Evolutionary conservation across 306 rosid species (phyloP).

Genomic region (Lablab purpureus): DNA sequence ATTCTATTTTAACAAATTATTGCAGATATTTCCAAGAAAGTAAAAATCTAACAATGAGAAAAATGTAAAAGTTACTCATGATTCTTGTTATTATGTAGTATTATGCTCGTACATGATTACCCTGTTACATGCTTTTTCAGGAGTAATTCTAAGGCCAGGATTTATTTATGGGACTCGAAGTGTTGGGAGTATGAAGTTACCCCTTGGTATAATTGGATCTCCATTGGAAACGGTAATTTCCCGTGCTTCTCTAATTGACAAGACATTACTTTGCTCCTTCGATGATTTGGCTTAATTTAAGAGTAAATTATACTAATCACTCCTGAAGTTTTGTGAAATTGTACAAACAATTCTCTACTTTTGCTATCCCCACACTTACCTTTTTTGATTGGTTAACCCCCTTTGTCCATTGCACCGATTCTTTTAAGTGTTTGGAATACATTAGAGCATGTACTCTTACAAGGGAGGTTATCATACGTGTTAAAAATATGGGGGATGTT

Average conservation of each 20-base stretch:
- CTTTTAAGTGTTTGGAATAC: too few relatives aligned
- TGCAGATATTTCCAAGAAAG: constrained; percentile 28
- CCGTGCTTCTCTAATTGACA: constrained; percentile 30
- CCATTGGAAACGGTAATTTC: constrained; percentile 88
- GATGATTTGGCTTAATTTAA: constrained; percentile 26
- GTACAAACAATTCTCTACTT: too few relatives aligned
- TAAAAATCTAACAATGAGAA: constrained; percentile 2
- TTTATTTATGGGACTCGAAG: constrained; percentile 94
- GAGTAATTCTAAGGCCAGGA: constrained; percentile 94
- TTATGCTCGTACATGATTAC: not conserved
- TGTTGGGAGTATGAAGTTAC: constrained; percentile 83
- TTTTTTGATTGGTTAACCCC: too few relatives aligned
- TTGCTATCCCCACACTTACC: too few relatives aligned
- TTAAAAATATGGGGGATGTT: too few relatives aligned
- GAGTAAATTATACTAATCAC: too few relatives aligned
- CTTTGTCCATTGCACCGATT: too few relatives aligned
- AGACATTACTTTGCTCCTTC: constrained; percentile 8
- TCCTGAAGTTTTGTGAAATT: too few relatives aligned
- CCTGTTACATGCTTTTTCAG: constrained; percentile 59
- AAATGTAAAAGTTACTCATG: not conserved
- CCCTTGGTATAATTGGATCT: constrained; percentile 83
- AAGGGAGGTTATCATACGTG: too few relatives aligned
- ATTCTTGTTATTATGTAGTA: constrained; percentile 7
- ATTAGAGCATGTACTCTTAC: too few relatives aligned
- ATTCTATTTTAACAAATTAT: not conserved